Conservation (phyloP, 495 filamentous ascomycete species). For the Pseudoneurospora amorphoporcata region DNA sequence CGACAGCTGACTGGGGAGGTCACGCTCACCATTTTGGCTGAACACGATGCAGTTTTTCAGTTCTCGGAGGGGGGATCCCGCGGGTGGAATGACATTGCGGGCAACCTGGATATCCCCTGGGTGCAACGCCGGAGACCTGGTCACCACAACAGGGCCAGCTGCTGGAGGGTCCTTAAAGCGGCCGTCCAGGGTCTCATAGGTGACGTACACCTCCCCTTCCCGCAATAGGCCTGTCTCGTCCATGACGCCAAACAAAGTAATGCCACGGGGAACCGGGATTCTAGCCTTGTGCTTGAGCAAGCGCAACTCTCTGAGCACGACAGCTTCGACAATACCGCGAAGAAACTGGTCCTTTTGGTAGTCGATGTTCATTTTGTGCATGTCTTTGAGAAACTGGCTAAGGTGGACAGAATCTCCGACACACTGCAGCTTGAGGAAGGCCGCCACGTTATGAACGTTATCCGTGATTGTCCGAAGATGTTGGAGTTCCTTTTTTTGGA, state of each 20-base stretch:
- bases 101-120: slow-evolving; percentile 69
- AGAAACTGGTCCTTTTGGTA: slow-evolving; percentile 60
- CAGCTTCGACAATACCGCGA: slow-evolving; percentile 49
- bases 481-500: slow-evolving; percentile 48
- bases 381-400: slow-evolving; percentile 45
- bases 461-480: slow-evolving; percentile 46
- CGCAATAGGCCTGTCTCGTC: slow-evolving; percentile 61
- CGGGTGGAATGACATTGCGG: slow-evolving; percentile 40
- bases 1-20: slow-evolving; percentile 64
- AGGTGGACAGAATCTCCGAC: slow-evolving; percentile 46
- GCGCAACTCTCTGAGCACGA: slow-evolving; percentile 53
- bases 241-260: slow-evolving; percentile 70
- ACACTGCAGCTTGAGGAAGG: slow-evolving; percentile 47
- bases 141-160: slow-evolving; percentile 38
- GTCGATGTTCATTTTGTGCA: slow-evolving; percentile 42
- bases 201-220: slow-evolving; percentile 55
- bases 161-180: slow-evolving; percentile 14
- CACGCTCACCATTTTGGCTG: slow-evolving; percentile 54
- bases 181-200: slow-evolving; percentile 25
- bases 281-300: slow-evolving; percentile 66
- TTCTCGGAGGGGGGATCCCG: slow-evolving; percentile 45
- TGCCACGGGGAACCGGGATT: slow-evolving; percentile 57
- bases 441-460: slow-evolving; percentile 45
- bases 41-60: slow-evolving; percentile 72
- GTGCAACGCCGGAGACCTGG: slow-evolving; percentile 65